Conservation (phyloP, 768 basidiomycete species). For the Plicaturopsis crispa region DNA sequence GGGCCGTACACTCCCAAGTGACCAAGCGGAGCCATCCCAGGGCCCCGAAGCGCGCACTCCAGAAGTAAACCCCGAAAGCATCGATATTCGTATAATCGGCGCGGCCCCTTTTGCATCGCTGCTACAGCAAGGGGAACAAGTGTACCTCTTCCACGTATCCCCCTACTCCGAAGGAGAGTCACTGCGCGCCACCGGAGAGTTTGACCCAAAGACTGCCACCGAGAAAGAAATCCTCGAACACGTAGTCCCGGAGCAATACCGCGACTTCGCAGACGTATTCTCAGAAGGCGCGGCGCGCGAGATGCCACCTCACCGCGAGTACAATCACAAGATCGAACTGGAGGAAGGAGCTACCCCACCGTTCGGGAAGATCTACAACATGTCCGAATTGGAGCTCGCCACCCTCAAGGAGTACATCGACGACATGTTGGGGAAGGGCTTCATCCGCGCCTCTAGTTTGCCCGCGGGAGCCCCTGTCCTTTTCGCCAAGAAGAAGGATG, state of each 20-base stretch:
- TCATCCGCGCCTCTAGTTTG: constrained; percentile 16
- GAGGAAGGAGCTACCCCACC: constrained; percentile 24
- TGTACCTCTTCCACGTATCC: constrained; percentile 4
- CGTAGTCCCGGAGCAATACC: neutral
- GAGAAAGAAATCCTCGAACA: constrained; percentile 8
- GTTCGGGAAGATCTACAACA: constrained; percentile 26
- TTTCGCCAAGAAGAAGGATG: constrained; percentile 19
- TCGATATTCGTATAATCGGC: constrained; percentile 11
- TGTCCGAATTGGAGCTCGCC: constrained; percentile 15
- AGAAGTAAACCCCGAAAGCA: too few relatives aligned
- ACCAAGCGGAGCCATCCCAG: too few relatives aligned
- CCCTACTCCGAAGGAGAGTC: neutral
- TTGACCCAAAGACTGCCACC: too few relatives aligned
- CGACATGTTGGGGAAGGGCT: constrained; percentile 19
- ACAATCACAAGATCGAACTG: constrained; percentile 25
- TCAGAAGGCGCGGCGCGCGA: constrained; percentile 17
- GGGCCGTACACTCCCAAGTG: too few relatives aligned
- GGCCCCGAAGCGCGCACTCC: too few relatives aligned
- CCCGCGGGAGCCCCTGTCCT: constrained; percentile 15
- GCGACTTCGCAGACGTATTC: constrained; percentile 10
- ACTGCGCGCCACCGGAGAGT: constrained; percentile 2
- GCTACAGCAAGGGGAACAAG: constrained; percentile 10
- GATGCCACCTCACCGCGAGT: constrained; percentile 24
- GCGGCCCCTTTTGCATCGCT: constrained; percentile 15
- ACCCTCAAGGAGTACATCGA: constrained; percentile 20